Conservation (phyloP, 2,329 filamentous ascomycete species). For the Diaporthe sp. region DNA sequence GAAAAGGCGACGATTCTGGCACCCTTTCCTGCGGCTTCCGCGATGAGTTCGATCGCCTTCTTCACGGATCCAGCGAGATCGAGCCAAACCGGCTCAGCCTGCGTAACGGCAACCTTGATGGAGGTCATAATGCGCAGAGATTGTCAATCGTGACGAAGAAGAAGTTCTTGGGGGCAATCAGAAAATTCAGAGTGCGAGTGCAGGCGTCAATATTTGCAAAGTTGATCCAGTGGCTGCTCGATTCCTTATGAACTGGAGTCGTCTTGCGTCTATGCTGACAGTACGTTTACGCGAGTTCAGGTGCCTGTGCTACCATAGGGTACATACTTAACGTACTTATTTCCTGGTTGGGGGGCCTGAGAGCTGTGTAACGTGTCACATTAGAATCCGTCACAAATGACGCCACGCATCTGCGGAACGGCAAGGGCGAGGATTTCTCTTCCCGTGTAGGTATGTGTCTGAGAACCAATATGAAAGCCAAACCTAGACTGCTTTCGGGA, state of each 20-base stretch:
- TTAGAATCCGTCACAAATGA: neutral
- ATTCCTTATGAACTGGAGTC: neutral
- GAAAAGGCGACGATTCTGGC: conserved; percentile 69
- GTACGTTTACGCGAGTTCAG: neutral
- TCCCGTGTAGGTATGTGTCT: no score
- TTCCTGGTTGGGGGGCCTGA: neutral
- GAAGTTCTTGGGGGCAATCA: neutral
- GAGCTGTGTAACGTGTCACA: neutral
- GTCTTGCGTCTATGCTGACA: neutral
- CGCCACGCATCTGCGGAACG: no score
- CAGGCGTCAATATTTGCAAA: neutral
- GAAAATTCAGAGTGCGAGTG: neutral
- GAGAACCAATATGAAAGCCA: no score
- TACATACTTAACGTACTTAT: neutral
- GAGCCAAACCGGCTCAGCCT: conserved; percentile 73
- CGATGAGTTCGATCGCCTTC: conserved; percentile 71
- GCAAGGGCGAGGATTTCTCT: no score
- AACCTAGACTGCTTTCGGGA: no score
- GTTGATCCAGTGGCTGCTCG: neutral
- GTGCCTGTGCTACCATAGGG: neutral
- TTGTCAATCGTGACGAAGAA: neutral
- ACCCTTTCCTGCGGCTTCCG: conserved; percentile 65
- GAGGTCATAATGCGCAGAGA: neutral
- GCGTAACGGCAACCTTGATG: conserved; percentile 61
- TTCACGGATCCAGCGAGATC: conserved; percentile 66